Base-by-base conservation (phyloP, 345 rosid species). In the Lumnitzera littorea region DNA sequence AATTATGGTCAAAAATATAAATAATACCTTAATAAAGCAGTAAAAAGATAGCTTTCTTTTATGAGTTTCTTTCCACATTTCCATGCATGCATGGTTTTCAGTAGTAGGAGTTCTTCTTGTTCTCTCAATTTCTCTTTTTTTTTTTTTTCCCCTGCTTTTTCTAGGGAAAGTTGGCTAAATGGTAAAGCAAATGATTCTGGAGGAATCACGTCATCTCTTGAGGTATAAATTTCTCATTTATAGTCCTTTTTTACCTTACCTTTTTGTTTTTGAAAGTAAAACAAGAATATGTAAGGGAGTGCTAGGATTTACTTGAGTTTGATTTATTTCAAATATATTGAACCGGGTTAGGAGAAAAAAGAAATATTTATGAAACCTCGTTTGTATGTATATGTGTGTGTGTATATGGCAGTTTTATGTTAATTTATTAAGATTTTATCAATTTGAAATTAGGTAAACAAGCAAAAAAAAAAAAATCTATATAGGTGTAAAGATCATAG, bases 141-240 rank as follows among this genome's bases (percentile, higher is more conserved):
- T 74, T 72, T 76, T 73, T 58, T 72, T 78, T 20, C 1, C 20
- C 20, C 20, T 20, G 20, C 20, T 20, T 69, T 55, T 64, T 72
- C 72, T 92, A 94, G 96, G 82, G 95, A 90, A 77, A 89, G 88
- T 79, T 90, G 92, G 92, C 72, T 94, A 86, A 86, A 86, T 83
- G 91, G 80, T 67, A 88, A 80, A 74, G 60, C 79, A 62, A 82
- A 83, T 80, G 89, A 83, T 73, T 78, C 82, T 60, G 64, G 68
- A 66, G 86, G 70, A 75, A 83, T 66, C 67, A 67, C 67, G 56
- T 75, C 76, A 17, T 78, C 96, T 70, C 71, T 84, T 72, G 84
- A 90, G 97, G 99, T 94, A 86, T 78, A 61, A 49, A 11, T 27
- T 59, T 27, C 36, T 29, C 25, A 9, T 48, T 50, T 29, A 12